Evolutionary conservation across 768 basidiomycete genomes (phyloP).

Genomic region (Amanita fuliginea): DNA sequence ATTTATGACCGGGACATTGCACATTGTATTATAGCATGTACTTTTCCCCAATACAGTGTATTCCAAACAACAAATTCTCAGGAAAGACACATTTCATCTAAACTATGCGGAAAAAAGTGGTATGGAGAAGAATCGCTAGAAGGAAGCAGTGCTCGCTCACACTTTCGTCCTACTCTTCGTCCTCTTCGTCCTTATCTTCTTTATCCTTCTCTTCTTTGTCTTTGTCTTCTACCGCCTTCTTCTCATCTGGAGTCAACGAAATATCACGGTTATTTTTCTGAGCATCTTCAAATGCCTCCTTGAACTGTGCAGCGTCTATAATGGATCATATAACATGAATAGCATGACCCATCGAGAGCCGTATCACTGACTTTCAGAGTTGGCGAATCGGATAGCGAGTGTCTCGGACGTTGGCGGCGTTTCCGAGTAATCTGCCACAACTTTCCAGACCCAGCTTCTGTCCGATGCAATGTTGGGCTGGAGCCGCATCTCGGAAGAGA

Average conservation of each 20-base stretch:
- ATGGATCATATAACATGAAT: conserved; percentile 5
- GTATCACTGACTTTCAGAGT: conserved; percentile 72
- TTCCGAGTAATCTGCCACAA: conserved; percentile 91
- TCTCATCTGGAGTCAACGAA: conserved; percentile 20
- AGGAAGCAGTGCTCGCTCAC: neutral
- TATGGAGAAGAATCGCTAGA: conserved; percentile 7
- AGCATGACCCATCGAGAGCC: neutral
- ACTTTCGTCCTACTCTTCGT: conserved; percentile 5
- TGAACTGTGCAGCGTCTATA: conserved; percentile 79
- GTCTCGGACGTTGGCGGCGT: conserved; percentile 86
- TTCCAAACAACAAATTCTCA: neutral
- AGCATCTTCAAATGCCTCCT: conserved; percentile 78
- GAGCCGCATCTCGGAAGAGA: conserved; percentile 82
- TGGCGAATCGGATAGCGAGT: conserved; percentile 96
- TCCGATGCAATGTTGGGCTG: conserved; percentile 98
- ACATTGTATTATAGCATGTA: conserved; percentile 2
- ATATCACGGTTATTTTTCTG: conserved; percentile 50
- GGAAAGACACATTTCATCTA: neutral
- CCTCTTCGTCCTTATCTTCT: conserved; percentile 15
- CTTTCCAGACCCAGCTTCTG: conserved; percentile 99
- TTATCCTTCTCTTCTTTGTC: conserved; percentile 20
- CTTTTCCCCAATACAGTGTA: neutral
- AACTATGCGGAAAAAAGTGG: conserved; percentile 11
- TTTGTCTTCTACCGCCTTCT: conserved; percentile 19
- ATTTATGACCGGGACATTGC: neutral